These are phyloP conservation scores for Rhizopogon salebrosus DNA, from an alignment of 768 basidiomycete species.

Conservation along the genomic window DNA sequence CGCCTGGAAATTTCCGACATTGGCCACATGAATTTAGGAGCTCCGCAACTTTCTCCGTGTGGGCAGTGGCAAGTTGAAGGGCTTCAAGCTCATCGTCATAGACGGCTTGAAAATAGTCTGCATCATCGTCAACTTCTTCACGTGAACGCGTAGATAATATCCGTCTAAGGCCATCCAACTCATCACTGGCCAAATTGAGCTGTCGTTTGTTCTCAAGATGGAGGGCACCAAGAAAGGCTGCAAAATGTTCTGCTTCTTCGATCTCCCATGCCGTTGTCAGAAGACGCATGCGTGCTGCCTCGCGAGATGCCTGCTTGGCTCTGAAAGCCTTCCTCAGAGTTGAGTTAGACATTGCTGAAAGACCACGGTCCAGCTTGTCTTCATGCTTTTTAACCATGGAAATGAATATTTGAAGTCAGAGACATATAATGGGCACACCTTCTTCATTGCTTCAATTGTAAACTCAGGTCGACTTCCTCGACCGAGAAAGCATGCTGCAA, in stretches of 20 bases:
- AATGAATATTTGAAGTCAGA: neutral
- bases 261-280: neutral
- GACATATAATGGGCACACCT: neutral
- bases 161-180: too few relatives aligned
- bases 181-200: too few relatives aligned
- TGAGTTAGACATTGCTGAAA: neutral
- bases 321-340: neutral
- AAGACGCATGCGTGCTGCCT: neutral
- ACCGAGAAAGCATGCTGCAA: neutral
- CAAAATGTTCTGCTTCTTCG: neutral
- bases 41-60: too few relatives aligned
- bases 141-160: too few relatives aligned
- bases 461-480: neutral
- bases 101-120: too few relatives aligned
- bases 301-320: neutral
- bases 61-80: too few relatives aligned
- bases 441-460: neutral
- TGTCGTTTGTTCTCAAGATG: neutral
- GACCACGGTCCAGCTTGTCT: neutral
- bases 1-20: too few relatives aligned
- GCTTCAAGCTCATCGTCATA: too few relatives aligned
- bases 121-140: too few relatives aligned
- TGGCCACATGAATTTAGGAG: too few relatives aligned
- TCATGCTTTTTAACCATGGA: neutral
- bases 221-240: neutral